These are phyloP conservation scores for Elsinoe arachidis DNA, from an alignment of 2,329 filamentous ascomycete species.

Conservation along the genomic window DNA sequence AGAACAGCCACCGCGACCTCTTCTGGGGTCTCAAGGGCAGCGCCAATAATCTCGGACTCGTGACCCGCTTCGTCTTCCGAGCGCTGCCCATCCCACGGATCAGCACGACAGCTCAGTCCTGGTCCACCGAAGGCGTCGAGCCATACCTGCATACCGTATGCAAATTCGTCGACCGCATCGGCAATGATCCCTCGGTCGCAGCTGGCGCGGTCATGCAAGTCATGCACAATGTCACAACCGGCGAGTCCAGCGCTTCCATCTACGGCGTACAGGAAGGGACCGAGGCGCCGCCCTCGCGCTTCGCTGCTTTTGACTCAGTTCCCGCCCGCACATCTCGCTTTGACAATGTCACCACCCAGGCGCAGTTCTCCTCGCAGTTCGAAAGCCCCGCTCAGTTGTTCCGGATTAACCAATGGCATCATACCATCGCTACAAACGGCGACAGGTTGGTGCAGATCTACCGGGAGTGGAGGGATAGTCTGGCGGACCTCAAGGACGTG, in stretches of 20 bases:
- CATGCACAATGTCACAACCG: not conserved
- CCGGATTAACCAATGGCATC: not conserved
- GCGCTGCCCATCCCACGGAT: constrained; percentile 6
- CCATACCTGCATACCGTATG: not conserved
- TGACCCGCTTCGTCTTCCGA: constrained; percentile 23
- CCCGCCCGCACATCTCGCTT: too few species aligned
- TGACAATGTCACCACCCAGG: too few species aligned
- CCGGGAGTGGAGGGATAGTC: not conserved
- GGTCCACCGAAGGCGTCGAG: not conserved
- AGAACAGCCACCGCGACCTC: constrained; percentile 38
- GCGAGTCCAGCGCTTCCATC: not conserved
- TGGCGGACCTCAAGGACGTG: not conserved
- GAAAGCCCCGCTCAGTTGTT: not conserved
- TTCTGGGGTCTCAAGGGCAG: constrained; percentile 43
- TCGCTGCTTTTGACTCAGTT: too few species aligned
- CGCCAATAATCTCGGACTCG: constrained; percentile 39
- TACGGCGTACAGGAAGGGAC: not conserved
- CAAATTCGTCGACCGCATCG: not conserved
- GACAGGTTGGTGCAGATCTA: not conserved
- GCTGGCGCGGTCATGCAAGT: not conserved
- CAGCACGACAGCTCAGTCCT: not conserved
- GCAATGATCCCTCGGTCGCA: not conserved
- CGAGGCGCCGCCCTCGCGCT: not conserved
- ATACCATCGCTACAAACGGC: not conserved
- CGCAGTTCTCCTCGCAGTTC: too few species aligned